A percentile compares a stretch with the other conserved stretches of the same genome.
Evolutionary conservation across 805 yeast genomes (phyloP).

Genomic region (Lachancea waltii): DNA sequence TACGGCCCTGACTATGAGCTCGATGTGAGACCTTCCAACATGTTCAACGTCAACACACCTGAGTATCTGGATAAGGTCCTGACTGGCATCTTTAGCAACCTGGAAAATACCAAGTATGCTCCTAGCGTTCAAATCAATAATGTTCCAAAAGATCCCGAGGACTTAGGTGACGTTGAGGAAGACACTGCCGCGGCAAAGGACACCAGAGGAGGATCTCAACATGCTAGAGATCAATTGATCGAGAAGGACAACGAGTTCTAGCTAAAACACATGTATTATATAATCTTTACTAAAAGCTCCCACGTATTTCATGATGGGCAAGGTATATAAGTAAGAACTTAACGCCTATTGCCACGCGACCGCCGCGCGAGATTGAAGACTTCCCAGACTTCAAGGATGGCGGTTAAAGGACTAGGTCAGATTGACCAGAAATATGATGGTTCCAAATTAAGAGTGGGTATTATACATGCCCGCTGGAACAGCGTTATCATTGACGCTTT

Average conservation of each 20-base stretch:
- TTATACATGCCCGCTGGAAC: conserved; percentile 97
- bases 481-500: conserved; percentile 65
- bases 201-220: conserved; percentile 85
- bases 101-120: conserved; percentile 88
- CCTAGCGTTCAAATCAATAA: conserved; percentile 94
- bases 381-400: conserved; percentile 40
- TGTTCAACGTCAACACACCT: conserved; percentile 93
- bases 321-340: too few species aligned
- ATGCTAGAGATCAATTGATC: conserved; percentile 68
- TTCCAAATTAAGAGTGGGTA: conserved; percentile 64
- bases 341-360: too few species aligned
- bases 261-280: conserved; percentile 5
- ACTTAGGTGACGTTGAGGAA: conserved; percentile 79
- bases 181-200: conserved; percentile 75
- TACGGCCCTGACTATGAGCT: conserved; percentile 95
- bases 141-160: conserved; percentile 85
- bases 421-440: conserved; percentile 66
- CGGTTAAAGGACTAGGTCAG: conserved; percentile 74
- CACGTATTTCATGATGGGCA: too few species aligned
- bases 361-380: background rate
- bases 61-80: conserved; percentile 84
- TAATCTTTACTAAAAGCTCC: too few species aligned
- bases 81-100: conserved; percentile 65
- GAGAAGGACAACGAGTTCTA: conserved; percentile 75
- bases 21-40: conserved; percentile 91